Percentiles rank a stretch among this genome's conserved stretches.
Conservation (phyloP, 2,329 filamentous ascomycete genomes). For the Cladosporium sp. region DNA sequence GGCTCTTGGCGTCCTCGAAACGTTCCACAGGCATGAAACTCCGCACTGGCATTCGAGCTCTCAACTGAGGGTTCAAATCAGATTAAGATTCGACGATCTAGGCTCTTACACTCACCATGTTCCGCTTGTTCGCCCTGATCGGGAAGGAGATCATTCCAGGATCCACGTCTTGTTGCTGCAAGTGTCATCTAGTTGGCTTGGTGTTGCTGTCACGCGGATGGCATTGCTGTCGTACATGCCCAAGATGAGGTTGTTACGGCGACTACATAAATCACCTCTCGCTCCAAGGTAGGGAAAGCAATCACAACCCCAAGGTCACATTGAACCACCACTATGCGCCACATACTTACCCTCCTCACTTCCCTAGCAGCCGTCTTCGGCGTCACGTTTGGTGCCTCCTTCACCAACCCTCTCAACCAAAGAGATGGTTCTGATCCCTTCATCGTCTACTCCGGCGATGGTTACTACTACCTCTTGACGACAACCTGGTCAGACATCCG, state of each 20-base stretch:
- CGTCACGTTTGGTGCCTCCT: slow-evolving; percentile 32
- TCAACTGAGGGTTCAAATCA: not conserved
- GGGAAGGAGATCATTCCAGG: not conserved
- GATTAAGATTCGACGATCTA: not conserved
- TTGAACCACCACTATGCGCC: not conserved
- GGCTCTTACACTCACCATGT: not conserved
- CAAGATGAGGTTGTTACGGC: not conserved
- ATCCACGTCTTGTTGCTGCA: not conserved
- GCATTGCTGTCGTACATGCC: not conserved
- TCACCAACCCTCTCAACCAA: slow-evolving; percentile 54
- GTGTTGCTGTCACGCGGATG: not conserved
- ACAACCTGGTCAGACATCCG: slow-evolving; percentile 58
- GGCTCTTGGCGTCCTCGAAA: not conserved
- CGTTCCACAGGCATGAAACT: not conserved
- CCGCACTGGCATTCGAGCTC: not conserved
- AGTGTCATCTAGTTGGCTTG: not conserved
- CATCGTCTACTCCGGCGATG: slow-evolving; percentile 50
- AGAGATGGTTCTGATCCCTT: slow-evolving; percentile 56
- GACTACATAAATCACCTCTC: not conserved
- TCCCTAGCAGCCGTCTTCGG: not conserved
- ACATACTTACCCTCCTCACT: not conserved
- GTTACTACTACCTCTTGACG: slow-evolving; percentile 59
- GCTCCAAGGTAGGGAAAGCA: not conserved
- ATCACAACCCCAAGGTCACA: not conserved
- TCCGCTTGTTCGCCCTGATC: not conserved